A percentile compares a stretch with the other conserved stretches of the same genome.
phyloP scores from a whole-genome alignment of 768 basidiomycete genomes.

The Hericium coralloides region DNA sequence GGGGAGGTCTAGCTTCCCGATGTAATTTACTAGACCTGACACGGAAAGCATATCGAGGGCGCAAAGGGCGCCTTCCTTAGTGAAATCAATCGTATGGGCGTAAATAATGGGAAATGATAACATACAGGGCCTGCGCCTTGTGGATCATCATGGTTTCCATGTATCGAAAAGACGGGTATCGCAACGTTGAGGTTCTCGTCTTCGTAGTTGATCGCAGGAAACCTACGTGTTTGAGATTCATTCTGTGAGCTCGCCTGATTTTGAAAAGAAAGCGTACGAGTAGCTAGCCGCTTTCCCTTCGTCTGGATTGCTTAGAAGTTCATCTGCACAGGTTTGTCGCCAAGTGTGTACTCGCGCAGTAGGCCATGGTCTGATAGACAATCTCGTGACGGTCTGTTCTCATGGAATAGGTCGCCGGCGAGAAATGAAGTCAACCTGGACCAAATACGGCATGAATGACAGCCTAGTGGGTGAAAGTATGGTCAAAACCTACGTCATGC shows the following conservation, averaged over 20 bases:
- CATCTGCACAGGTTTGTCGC: constrained; percentile 86
- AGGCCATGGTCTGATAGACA: constrained; percentile 87
- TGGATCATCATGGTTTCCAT: constrained; percentile 98
- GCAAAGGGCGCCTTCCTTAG: constrained; percentile 87
- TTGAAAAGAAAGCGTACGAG: constrained; percentile 43
- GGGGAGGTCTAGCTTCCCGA: constrained; percentile 92
- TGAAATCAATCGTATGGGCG: not conserved
- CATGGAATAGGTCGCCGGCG: constrained; percentile 95
- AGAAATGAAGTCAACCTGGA: constrained; percentile 89
- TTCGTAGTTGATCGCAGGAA: constrained; percentile 95
- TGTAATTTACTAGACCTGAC: constrained; percentile 91
- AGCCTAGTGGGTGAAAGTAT: constrained; percentile 3
- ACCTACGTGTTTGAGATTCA: constrained; percentile 36
- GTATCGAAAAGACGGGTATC: constrained; percentile 98
- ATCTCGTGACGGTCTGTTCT: constrained; percentile 90
- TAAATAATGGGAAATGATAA: not conserved
- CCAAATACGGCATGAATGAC: not conserved
- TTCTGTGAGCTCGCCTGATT: too few species aligned
- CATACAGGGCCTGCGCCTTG: constrained; percentile 89
- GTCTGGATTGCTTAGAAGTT: constrained; percentile 86
- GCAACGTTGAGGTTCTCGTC: constrained; percentile 91
- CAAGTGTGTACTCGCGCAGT: constrained; percentile 83
- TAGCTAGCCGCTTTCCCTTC: constrained; percentile 83
- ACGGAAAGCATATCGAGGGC: constrained; percentile 94
- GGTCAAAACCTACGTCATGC: constrained; percentile 53